These are phyloP conservation scores for Ogataea thermomethanolica DNA, from an alignment of 805 yeast species.

Conservation along the genomic window DNA sequence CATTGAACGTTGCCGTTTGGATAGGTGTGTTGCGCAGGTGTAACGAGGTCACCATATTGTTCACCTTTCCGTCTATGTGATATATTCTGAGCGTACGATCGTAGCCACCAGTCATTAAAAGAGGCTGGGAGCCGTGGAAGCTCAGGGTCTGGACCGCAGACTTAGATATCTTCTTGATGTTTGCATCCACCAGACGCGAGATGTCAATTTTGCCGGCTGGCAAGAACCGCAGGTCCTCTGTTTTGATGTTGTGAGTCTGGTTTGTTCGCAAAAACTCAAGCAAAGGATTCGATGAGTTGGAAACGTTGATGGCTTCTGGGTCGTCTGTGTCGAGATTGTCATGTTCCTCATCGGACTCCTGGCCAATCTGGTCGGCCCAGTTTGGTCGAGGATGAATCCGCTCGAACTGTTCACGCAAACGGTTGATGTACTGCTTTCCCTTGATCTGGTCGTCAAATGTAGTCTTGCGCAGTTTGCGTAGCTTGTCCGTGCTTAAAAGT, in stretches of 20 bases:
- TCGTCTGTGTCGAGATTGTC: slow-evolving; percentile 14
- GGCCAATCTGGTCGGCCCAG: slow-evolving; percentile 67
- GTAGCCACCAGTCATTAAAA: slow-evolving; percentile 86
- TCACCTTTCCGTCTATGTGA: slow-evolving; percentile 84
- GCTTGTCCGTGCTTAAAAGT: slow-evolving; percentile 51
- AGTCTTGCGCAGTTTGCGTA: slow-evolving; percentile 66
- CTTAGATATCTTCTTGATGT: slow-evolving; percentile 59
- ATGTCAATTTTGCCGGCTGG: slow-evolving; percentile 73
- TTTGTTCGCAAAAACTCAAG: slow-evolving; percentile 32
- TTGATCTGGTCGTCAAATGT: slow-evolving; percentile 35
- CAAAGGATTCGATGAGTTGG: slow-evolving; percentile 31
- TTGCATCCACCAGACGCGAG: slow-evolving; percentile 84
- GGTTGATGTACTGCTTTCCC: slow-evolving; percentile 32
- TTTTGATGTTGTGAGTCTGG: slow-evolving; percentile 27
- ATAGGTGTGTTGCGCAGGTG: slow-evolving; percentile 78
- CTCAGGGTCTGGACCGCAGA: slow-evolving; percentile 82
- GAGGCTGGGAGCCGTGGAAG: slow-evolving; percentile 83
- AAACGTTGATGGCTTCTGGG: slow-evolving; percentile 17
- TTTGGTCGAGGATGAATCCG: slow-evolving; percentile 76
- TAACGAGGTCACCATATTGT: slow-evolving; percentile 77
- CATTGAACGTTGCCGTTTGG: slow-evolving; percentile 67
- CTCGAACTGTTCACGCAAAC: slow-evolving; percentile 59
- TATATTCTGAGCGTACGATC: slow-evolving; percentile 84
- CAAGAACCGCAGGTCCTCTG: slow-evolving; percentile 47
- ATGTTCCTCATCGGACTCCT: slow-evolving; percentile 43